Percentiles rank a stretch among this genome's conserved stretches.
phyloP scores from a whole-genome alignment of 2,329 filamentous ascomycete species.

The Botrytis tulipae region DNA sequence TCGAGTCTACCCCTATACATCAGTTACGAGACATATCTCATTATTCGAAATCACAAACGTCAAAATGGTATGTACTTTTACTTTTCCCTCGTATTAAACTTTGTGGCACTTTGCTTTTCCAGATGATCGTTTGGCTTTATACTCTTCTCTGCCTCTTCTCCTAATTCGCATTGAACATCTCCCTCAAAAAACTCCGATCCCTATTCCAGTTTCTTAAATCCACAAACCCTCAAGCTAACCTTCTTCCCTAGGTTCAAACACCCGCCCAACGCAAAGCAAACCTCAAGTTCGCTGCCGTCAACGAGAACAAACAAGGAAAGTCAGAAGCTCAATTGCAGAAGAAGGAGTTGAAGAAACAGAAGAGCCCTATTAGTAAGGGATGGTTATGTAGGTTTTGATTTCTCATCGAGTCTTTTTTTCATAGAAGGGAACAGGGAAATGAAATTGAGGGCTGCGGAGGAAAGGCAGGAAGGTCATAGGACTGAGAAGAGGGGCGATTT shows the following conservation, averaged over 20 bases:
- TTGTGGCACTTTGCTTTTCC: neutral
- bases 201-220: neutral
- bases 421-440: neutral
- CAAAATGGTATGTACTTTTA: constrained; percentile 3
- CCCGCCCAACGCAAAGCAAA: constrained; percentile 80
- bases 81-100: too few species aligned
- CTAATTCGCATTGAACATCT: neutral
- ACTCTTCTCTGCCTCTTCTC: neutral
- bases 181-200: neutral
- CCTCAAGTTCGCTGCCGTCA: constrained; percentile 71
- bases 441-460: neutral
- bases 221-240: neutral
- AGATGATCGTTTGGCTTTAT: neutral
- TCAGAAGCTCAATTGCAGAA: constrained; percentile 64
- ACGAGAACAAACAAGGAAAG: constrained; percentile 74
- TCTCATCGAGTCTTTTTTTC: neutral
- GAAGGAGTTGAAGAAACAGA: constrained; percentile 44
- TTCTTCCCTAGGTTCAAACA: constrained; percentile 66
- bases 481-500: neutral
- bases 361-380: constrained; percentile 60
- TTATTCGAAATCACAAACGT: neutral
- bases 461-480: neutral
- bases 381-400: constrained; percentile 56
- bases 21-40: neutral
- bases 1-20: neutral